phyloP scores from a whole-genome alignment of 352 stramenopile species.

The Globisporangium splendens region DNA sequence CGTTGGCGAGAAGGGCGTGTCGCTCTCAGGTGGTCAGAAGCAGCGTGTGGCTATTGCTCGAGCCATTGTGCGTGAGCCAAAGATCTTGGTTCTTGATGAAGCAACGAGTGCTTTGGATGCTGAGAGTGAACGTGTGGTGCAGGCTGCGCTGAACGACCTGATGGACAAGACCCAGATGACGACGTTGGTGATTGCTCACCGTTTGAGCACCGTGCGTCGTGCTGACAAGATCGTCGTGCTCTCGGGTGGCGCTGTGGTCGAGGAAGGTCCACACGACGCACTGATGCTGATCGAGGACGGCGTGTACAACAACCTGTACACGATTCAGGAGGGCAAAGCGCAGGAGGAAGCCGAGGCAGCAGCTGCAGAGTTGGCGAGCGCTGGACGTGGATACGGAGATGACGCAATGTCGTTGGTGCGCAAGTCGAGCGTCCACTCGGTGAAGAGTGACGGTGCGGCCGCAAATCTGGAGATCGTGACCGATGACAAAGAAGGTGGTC shows the following conservation, averaged over 20 bases:
- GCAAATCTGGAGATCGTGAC: no score
- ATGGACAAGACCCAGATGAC: no score
- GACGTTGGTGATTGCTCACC: no score
- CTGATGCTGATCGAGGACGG: constrained; percentile 31
- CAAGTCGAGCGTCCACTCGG: not conserved
- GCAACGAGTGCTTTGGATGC: constrained; percentile 23
- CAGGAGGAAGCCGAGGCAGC: not conserved
- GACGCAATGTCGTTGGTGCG: not conserved
- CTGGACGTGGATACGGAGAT: no score
- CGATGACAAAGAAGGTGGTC: no score
- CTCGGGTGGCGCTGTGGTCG: not conserved
- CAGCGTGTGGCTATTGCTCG: constrained; percentile 27
- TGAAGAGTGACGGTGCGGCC: no score
- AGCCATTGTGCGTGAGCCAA: constrained; percentile 19
- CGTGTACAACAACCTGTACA: constrained; percentile 62
- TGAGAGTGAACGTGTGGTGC: no score
- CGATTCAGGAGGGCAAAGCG: constrained; percentile 23
- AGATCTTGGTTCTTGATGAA: constrained; percentile 28
- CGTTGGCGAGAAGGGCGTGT: constrained; percentile 31
- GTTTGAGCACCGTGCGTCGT: not conserved
- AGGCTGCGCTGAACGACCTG: no score
- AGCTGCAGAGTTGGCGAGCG: no score
- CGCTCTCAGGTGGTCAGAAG: constrained; percentile 32
- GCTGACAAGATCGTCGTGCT: not conserved
- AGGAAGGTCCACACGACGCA: not conserved